phyloP scores from a whole-genome alignment of 192 early-diverging fungal species.

The Backusella sp. region DNA sequence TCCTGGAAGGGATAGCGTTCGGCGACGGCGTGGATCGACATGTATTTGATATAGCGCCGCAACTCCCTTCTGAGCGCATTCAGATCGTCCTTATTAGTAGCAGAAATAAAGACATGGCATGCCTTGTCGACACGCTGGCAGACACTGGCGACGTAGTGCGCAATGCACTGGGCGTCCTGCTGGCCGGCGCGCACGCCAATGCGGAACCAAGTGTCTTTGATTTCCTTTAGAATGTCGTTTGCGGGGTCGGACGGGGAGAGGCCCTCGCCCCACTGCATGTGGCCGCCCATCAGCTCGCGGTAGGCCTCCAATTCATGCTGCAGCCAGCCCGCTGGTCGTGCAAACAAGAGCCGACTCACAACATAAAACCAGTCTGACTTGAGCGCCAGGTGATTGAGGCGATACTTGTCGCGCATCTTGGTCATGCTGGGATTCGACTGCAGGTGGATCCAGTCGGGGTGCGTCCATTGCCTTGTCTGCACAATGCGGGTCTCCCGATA shows the following conservation, averaged over 20 bases:
- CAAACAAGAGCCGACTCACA: slow-evolving; percentile 19
- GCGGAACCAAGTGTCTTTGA: slow-evolving; percentile 12
- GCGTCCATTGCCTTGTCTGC: neutral
- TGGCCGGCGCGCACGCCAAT: neutral
- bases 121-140: neutral
- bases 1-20: neutral
- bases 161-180: neutral
- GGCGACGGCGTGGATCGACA: slow-evolving; percentile 10
- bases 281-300: slow-evolving; percentile 20
- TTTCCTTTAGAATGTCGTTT: neutral
- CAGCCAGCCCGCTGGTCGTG: slow-evolving; percentile 22
- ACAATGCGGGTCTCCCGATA: neutral
- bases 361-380: slow-evolving; percentile 34
- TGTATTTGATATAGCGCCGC: neutral
- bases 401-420: slow-evolving; percentile 6
- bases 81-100: neutral
- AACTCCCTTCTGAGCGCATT: neutral
- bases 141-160: neutral
- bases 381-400: neutral
- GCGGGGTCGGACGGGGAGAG: slow-evolving; percentile 18
- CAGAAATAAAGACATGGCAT: slow-evolving; percentile 22
- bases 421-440: neutral
- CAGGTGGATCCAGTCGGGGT: neutral
- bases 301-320: slow-evolving; percentile 8
- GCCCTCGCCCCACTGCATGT: neutral